Evolutionary conservation across 1,139 yeast species (phyloP), one percentile per base, ranked within the genome.

Genomic region (Geotrichum cucujoidarum): DNA sequence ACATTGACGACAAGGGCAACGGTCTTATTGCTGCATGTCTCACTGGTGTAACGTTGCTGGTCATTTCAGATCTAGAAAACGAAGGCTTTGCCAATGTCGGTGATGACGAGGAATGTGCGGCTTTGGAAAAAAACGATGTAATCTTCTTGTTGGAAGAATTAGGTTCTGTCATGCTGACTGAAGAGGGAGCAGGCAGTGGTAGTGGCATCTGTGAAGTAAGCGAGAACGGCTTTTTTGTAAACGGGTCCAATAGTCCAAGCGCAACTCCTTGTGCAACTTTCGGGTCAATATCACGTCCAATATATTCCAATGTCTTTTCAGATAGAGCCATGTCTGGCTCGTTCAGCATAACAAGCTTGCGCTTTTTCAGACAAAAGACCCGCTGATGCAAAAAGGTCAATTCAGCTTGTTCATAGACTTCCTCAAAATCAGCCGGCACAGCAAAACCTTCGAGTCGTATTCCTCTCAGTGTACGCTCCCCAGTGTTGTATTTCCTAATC

Each of bases 361-460:
- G 64, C 1, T 61, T 56, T 2, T 63, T 46, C 0, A 96, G 95
- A 60, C 90, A 78, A 64, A 79, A 92, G 0, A 94, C 97, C 54
- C 95, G 75, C 64, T 89, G 97, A 64, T 73, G 86, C 60, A 77
- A 83, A 64, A 94, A 94, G 11, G 97, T 94, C 46, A 82, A 70
- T 55, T 79, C 76, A 0, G 98, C 98, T 44, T 74, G 72, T 25
- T 69, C 61, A 45, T 80, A 81, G 54, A 84, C 89, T 1, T 73
- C 72, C 41, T 72, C 72, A 59, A 88, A 88, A 1, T 69, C 74
- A 0, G 59, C 66, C 0, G 95, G 89, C 0, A 85, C 68, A 2
- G 63, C 65, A 16, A 64, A 57, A 0, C 87, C 88, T 21, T 83
- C 89, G 31, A 80, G 70, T 47, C 77, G 71, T 48, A 89, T 70